Evolutionary conservation across 306 rosid genomes (phyloP), one percentile per base, ranked within the genome.

Genomic region (Pyrus bretschneideri): DNA sequence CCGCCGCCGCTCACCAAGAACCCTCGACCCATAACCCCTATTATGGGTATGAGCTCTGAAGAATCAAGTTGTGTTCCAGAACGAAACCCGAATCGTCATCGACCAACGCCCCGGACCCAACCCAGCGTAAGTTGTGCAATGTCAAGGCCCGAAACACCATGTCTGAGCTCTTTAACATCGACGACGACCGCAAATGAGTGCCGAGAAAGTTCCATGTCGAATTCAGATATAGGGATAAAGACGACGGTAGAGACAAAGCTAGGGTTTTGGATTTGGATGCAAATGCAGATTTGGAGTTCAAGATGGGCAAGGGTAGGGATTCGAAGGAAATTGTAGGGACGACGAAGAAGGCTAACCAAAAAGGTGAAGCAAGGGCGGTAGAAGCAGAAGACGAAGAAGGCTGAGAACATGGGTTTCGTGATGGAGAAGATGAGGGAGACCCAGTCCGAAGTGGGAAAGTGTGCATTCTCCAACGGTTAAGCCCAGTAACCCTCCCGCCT

Each of bases 381-480:
- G 68, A 95, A 92, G 64, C 88, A 84, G 73, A 90, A 84, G 82
- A 59, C 54, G 64, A 92, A 85, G 86, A 88, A 85, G 66, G 58
- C 21, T 42, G 82, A 58, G 22, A 60, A 14, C 27, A 74, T 68
- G 46, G 76, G 63, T 11, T 64, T 69, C 70, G 80, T 69, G 59
- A 76, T 62, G 7, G 79, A 69, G 64, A 86, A 81, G 61, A 68
- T 76, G 22, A 83, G 88, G 83, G 98, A 92, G 68, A 88, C 96
- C 10, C 97, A 86, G 31, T 95, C 92, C 10, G 96, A 95, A 87
- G 84, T 92, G 15, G 97, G 96, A 52, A 93, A 90, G 72, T 89
- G 85, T 67, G 89, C 90, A 13, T 76, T 87, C 33, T 31, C 33
- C 33, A 1, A 4, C 33, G 33, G 1, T 31, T 5, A 31, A 31